phyloP scores from a whole-genome alignment of 305 asterid genomes.

The Fraxinus latifolia region DNA sequence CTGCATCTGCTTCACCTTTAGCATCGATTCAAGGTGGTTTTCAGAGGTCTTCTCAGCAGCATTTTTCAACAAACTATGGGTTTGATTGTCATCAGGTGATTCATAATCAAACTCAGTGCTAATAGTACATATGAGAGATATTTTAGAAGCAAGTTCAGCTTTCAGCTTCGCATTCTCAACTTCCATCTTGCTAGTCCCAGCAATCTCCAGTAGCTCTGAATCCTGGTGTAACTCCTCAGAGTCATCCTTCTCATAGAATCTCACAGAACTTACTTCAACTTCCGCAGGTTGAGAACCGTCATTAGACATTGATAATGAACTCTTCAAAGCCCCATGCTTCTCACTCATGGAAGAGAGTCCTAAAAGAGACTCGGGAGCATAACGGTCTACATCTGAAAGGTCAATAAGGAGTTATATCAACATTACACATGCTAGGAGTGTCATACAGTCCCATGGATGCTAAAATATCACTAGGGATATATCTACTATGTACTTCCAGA shows the following conservation, averaged over 20 bases:
- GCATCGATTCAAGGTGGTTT: constrained; percentile 69
- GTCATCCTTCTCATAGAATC: constrained; percentile 44
- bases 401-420: constrained; percentile 75
- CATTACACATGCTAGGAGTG: constrained; percentile 73
- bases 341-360: constrained; percentile 55
- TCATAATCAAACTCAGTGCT: constrained; percentile 60
- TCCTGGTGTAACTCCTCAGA: constrained; percentile 50
- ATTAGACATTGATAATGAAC: constrained; percentile 54
- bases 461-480: constrained; percentile 77
- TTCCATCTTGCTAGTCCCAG: constrained; percentile 92
- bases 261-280: constrained; percentile 39
- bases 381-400: constrained; percentile 71
- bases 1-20: constrained; percentile 68
- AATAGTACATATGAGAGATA: constrained; percentile 71
- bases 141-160: constrained; percentile 96
- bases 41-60: constrained; percentile 71
- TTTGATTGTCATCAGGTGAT: constrained; percentile 57
- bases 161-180: constrained; percentile 89
- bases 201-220: constrained; percentile 75
- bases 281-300: constrained; percentile 56
- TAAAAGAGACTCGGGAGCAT: constrained; percentile 75
- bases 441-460: constrained; percentile 84
- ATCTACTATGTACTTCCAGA: constrained; percentile 58
- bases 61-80: constrained; percentile 58
- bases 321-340: constrained; percentile 51